phyloP scores from a whole-genome alignment of 352 stramenopile genomes.

The Pythium rishiriense region DNA sequence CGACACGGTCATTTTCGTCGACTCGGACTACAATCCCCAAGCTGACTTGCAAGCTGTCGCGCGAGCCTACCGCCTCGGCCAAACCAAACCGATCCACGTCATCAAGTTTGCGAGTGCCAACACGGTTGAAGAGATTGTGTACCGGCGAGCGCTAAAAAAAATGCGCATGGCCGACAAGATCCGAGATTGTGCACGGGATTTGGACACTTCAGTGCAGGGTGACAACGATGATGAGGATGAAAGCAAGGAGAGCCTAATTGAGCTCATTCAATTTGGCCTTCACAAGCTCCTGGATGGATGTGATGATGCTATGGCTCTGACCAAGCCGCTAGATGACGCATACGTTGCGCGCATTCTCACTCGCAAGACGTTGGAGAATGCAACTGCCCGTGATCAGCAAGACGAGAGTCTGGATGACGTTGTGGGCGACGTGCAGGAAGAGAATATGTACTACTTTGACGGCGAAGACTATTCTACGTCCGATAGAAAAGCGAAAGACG shows the following conservation, averaged over 20 bases:
- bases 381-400: slow-evolving; percentile 13
- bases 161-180: slow-evolving; percentile 78
- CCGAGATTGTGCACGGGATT: slow-evolving; percentile 51
- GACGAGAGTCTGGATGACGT: slow-evolving; percentile 50
- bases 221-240: slow-evolving; percentile 42
- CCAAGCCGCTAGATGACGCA: slow-evolving; percentile 53
- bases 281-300: slow-evolving; percentile 58
- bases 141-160: slow-evolving; percentile 65
- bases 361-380: slow-evolving; percentile 33
- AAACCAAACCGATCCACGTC: slow-evolving; percentile 79
- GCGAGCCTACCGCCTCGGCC: slow-evolving; percentile 66
- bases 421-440: slow-evolving; percentile 59
- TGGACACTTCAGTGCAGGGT: slow-evolving; percentile 21
- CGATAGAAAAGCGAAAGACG: slow-evolving; percentile 41
- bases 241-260: slow-evolving; percentile 46
- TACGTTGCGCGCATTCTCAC: slow-evolving; percentile 63
- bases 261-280: slow-evolving; percentile 78
- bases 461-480: slow-evolving; percentile 67
- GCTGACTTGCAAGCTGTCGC: slow-evolving; percentile 70
- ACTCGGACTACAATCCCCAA: slow-evolving; percentile 83
- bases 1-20: slow-evolving; percentile 81
- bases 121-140: slow-evolving; percentile 81
- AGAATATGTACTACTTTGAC: slow-evolving; percentile 88
- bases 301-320: slow-evolving; percentile 35
- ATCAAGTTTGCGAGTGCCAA: slow-evolving; percentile 77